phyloP scores from a whole-genome alignment of 805 yeast genomes.

The Suhomyces sp. region DNA sequence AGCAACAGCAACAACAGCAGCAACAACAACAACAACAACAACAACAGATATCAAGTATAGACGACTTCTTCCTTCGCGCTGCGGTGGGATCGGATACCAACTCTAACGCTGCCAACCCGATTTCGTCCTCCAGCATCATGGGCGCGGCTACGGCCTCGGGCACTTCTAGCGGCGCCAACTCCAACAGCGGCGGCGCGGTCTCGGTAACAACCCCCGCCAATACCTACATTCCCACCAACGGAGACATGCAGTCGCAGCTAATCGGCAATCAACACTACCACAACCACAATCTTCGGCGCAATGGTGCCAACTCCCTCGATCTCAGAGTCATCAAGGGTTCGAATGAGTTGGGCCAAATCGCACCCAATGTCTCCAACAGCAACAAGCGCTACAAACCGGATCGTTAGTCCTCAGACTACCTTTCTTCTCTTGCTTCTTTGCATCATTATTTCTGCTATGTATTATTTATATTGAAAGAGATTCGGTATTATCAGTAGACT shows the following conservation, averaged over 20 bases:
- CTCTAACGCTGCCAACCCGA: neutral
- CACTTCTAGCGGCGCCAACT: neutral
- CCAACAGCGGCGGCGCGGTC: neutral
- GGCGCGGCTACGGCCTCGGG: neutral
- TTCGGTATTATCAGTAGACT: neutral
- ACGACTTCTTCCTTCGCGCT: conserved; percentile 12
- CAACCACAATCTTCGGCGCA: neutral
- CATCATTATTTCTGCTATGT: neutral
- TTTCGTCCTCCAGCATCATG: neutral
- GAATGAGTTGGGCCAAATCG: neutral
- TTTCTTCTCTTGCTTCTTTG: neutral
- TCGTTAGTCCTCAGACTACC: neutral
- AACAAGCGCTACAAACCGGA: conserved; percentile 5
- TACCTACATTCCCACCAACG: neutral
- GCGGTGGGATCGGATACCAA: conserved; percentile 1
- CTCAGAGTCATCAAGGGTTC: neutral
- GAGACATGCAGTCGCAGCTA: neutral
- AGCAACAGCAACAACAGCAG: conserved; percentile 1
- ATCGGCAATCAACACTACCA: conserved; percentile 1
- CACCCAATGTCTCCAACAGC: conserved; percentile 1
- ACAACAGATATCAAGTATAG: conserved; percentile 9
- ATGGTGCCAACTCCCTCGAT: neutral
- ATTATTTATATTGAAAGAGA: conserved; percentile 10
- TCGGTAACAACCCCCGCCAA: neutral
- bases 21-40: conserved; percentile 1